These are phyloP conservation scores for Inga leiocalycina DNA, from an alignment of 306 rosid species.

Conservation along the genomic window DNA sequence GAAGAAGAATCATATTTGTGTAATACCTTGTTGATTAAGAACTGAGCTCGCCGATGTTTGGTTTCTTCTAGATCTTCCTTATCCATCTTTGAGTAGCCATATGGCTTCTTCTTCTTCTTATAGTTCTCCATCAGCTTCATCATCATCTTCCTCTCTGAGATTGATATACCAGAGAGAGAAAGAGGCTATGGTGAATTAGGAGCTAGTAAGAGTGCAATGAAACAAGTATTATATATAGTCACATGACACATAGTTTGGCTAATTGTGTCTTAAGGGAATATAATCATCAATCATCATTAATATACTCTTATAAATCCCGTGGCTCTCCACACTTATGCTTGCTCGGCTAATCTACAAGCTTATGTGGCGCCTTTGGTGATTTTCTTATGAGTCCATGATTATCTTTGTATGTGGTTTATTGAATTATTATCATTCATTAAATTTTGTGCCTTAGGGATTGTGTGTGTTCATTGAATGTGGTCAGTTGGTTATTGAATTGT, in stretches of 20 bases:
- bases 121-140: constrained; percentile 23
- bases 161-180: neutral
- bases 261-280: neutral
- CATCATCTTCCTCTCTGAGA: neutral
- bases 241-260: neutral
- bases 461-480: no score
- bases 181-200: neutral
- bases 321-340: no score
- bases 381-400: no score
- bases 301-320: no score
- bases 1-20: constrained; percentile 38
- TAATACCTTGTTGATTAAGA: constrained; percentile 53
- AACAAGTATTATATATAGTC: neutral
- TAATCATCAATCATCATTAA: neutral
- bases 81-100: constrained; percentile 47
- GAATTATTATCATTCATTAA: no score
- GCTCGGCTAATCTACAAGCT: no score
- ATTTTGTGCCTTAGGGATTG: no score
- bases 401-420: no score
- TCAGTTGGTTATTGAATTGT: no score
- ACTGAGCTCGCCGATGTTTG: constrained; percentile 55
- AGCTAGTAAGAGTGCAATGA: neutral
- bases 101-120: constrained; percentile 25
- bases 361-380: no score
- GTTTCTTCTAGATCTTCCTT: constrained; percentile 62